Conservation (phyloP, 1,139 yeast genomes). For the Protomyces macrosporus region DNA sequence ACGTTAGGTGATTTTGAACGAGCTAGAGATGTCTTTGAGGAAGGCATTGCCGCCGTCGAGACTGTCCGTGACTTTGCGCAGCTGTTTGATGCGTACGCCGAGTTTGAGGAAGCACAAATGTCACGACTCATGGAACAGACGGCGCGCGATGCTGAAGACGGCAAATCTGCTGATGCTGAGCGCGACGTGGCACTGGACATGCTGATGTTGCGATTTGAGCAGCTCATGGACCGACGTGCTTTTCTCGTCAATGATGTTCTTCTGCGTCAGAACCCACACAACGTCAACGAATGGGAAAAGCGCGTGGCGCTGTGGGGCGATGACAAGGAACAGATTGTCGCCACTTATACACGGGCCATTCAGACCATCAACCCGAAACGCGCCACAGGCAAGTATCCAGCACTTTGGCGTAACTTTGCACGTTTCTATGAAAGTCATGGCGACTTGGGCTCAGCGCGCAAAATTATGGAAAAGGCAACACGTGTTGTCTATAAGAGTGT, state of each 20-base stretch:
- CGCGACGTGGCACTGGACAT: conserved; percentile 41
- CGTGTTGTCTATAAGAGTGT: conserved; percentile 63
- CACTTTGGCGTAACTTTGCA: conserved; percentile 70
- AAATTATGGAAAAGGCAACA: conserved; percentile 59
- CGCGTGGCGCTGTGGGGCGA: conserved; percentile 48
- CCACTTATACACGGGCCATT: conserved; percentile 63
- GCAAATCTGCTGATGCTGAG: conserved; percentile 30
- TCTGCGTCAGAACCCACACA: conserved; percentile 57
- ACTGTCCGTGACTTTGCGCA: conserved; percentile 60
- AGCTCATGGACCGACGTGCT: conserved; percentile 52
- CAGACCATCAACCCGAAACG: conserved; percentile 60
- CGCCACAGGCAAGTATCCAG: conserved; percentile 42
- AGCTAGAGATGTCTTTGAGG: conserved; percentile 49
- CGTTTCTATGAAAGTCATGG: conserved; percentile 52
- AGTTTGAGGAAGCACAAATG: conserved; percentile 54
- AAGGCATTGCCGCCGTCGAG: conserved; percentile 45
- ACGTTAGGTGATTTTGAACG: conserved; percentile 40
- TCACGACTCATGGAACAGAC: conserved; percentile 41
- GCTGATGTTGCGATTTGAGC: conserved; percentile 52
- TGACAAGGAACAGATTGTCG: conserved; percentile 45
- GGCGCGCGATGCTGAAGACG: conserved; percentile 32
- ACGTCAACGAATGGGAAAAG: conserved; percentile 63
- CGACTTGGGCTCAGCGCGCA: conserved; percentile 58
- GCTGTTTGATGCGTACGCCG: conserved; percentile 60
- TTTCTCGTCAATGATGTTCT: conserved; percentile 60